These are phyloP conservation scores for Aspergillus sojae DNA, from an alignment of 2,329 filamentous ascomycete species.

Conservation along the genomic window DNA sequence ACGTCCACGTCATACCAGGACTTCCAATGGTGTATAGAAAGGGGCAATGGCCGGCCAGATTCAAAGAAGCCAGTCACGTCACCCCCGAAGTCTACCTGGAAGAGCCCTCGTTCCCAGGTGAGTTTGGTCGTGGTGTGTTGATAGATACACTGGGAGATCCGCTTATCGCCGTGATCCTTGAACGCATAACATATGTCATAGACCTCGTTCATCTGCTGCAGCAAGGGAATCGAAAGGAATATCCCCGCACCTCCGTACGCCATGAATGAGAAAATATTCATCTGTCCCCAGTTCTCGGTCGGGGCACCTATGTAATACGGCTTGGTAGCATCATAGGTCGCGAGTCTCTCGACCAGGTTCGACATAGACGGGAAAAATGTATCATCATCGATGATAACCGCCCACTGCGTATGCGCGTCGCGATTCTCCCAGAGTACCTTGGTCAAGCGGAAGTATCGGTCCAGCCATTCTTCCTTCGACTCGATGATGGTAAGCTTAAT, in stretches of 20 bases:
- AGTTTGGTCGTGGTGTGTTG: conserved; percentile 54
- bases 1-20: conserved; percentile 14
- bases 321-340: conserved; percentile 48
- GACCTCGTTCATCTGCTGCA: conserved; percentile 47
- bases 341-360: conserved; percentile 49
- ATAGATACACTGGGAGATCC: conserved; percentile 58
- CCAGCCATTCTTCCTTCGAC: conserved; percentile 23
- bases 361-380: conserved; percentile 61
- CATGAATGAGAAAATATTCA: conserved; percentile 56
- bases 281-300: conserved; percentile 54
- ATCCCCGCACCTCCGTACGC: conserved; percentile 61
- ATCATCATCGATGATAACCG: conserved; percentile 60
- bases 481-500: conserved; percentile 42
- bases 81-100: conserved; percentile 57
- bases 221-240: conserved; percentile 56
- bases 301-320: conserved; percentile 57
- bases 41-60: conserved; percentile 48
- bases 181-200: conserved; percentile 52
- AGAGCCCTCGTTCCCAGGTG: conserved; percentile 53
- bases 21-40: conserved; percentile 29
- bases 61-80: conserved; percentile 63
- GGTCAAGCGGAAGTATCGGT: conserved; percentile 58
- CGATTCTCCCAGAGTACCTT: conserved; percentile 43
- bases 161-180: conserved; percentile 51
- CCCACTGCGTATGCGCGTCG: conserved; percentile 50